Evolutionary conservation across 805 yeast genomes (phyloP), one percentile per base, ranked within the genome.

Genomic region (Nakazawaea molendinolei): DNA sequence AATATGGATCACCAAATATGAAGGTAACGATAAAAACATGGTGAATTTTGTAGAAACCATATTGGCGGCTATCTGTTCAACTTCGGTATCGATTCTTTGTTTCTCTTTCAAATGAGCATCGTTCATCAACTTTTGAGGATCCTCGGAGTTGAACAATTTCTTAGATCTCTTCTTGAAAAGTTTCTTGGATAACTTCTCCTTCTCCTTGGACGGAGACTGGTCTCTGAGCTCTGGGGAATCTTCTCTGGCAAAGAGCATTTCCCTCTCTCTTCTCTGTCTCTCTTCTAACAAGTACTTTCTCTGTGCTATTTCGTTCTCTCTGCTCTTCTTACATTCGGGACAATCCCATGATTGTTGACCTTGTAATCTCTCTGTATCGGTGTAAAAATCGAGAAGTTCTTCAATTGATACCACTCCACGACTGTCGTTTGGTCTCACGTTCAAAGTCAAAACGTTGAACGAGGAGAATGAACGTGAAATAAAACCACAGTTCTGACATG

Each of bases 281-380:
- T 14, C 44, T 18, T 18, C 2, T 32, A 28, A 33, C 35, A 45
- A 27, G 40, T 45, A 23, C 34, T 39, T 39, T 47, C 40, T 40
- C 30, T 15, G 33, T 31, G 33, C 30, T 42, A 52, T 46, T 39
- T 21, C 42, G 45, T 28, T 25, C 39, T 31, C 10, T 28, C 45
- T 40, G 38, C 38, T 30, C 41, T 69, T 58, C 35, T 55, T 57
- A 59, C 94, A 83, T 37, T 75, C 72, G 6, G 92, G 89, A 61
- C 94, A 83, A 44, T 79, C 73, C 94, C 94, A 83, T 1, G 92
- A 85, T 56, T 83, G 82, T 5, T 79, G 89, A 18, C 86, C 65
- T n/a, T 66, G 61, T 34, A 83, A 56, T 3, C 76, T 64, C 52
- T 83, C 94, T 40, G 76, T 78, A 36, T 67, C 63, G 0, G 83